Evolutionary conservation across 768 basidiomycete species (phyloP).

Genomic region (Clitopilus hobsonii): DNA sequence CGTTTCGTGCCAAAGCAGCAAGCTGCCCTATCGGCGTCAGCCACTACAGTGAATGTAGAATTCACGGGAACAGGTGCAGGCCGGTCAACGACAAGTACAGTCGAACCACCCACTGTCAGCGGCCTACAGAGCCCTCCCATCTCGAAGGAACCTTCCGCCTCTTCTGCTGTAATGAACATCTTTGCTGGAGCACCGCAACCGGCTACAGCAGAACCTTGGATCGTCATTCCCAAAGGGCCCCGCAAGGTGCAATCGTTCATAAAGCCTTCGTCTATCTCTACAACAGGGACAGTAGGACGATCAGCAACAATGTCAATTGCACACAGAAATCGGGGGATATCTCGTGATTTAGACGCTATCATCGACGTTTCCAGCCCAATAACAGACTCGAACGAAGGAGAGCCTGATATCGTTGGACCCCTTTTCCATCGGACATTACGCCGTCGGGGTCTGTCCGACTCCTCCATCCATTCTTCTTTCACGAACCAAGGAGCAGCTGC

Average conservation of each 20-base stretch:
- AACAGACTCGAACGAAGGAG: constrained; percentile 27
- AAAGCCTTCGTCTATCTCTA: constrained; percentile 11
- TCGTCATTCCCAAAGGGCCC: constrained; percentile 49
- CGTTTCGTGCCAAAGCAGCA: constrained; percentile 73
- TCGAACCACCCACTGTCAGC: constrained; percentile 14
- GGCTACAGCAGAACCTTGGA: constrained; percentile 61
- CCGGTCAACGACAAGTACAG: constrained; percentile 34
- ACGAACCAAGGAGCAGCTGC: too few species aligned
- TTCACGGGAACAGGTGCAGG: constrained; percentile 68
- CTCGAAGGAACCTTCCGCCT: neutral
- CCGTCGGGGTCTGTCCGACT: constrained; percentile 84
- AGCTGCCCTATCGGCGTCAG: constrained; percentile 81
- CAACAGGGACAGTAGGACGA: constrained; percentile 9
- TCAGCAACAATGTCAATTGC: constrained; percentile 14
- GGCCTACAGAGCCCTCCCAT: neutral
- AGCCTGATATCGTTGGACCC: constrained; percentile 41
- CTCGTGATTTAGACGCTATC: constrained; percentile 74
- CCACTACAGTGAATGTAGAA: constrained; percentile 94
- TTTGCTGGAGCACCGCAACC: constrained; percentile 83
- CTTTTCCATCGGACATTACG: constrained; percentile 64
- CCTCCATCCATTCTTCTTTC: constrained; percentile 87
- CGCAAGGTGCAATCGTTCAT: constrained; percentile 24
- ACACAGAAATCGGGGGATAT: constrained; percentile 29
- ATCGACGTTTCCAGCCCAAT: constrained; percentile 47
- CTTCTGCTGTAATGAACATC: constrained; percentile 66